phyloP scores from a whole-genome alignment of 768 basidiomycete genomes.

The Suillus variegatus region DNA sequence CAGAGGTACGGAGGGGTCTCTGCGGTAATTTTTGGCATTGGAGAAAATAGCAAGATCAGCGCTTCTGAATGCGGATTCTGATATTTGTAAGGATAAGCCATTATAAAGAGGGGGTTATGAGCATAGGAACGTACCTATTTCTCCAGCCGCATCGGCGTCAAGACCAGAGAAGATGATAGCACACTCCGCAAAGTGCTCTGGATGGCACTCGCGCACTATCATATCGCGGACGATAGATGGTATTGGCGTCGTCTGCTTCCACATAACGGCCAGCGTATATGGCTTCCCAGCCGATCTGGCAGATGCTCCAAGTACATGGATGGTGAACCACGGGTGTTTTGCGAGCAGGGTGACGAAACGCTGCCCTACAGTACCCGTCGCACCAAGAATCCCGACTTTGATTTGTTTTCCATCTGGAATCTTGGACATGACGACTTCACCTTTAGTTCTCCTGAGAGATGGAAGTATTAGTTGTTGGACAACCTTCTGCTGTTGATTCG shows the following conservation, averaged over 20 bases:
- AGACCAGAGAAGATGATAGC: constrained; percentile 93
- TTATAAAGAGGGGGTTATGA: background rate
- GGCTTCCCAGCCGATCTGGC: constrained; percentile 81
- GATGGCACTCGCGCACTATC: constrained; percentile 73
- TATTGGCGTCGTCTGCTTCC: constrained; percentile 87
- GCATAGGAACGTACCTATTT: constrained; percentile 65
- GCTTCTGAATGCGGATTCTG: constrained; percentile 83
- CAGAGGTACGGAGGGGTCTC: constrained; percentile 91
- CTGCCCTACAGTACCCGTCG: constrained; percentile 95
- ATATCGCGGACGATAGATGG: constrained; percentile 57
- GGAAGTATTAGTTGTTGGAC: background rate
- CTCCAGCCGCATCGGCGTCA: constrained; percentile 92
- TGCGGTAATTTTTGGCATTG: constrained; percentile 94
- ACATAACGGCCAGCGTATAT: constrained; percentile 72
- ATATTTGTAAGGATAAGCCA: constrained; percentile 11
- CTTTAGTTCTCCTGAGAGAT: constrained; percentile 5
- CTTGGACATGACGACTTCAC: constrained; percentile 20
- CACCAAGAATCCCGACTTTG: constrained; percentile 79
- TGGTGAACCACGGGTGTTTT: constrained; percentile 85
- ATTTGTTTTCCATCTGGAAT: constrained; percentile 24
- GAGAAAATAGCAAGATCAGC: constrained; percentile 94
- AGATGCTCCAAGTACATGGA: constrained; percentile 89
- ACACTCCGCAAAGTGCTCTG: constrained; percentile 79
- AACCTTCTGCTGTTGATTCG: background rate
- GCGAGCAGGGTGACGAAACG: constrained; percentile 90